phyloP scores from a whole-genome alignment of 805 yeast genomes.

The Candida sakaeoensis region DNA sequence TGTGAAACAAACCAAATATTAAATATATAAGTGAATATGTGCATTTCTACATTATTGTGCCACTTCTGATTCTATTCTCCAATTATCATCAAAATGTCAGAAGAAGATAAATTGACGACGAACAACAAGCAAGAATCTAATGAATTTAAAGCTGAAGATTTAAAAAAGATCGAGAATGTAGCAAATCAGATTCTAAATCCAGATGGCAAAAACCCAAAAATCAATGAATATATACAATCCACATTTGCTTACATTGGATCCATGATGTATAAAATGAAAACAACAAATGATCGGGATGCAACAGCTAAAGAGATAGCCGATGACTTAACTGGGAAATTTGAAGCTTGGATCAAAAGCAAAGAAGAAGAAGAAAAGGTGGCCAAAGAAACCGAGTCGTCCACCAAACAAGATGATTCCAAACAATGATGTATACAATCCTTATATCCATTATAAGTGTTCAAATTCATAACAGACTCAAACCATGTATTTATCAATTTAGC shows the following conservation, averaged over 20 bases:
- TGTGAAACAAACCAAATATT: background rate
- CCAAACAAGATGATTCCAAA: background rate
- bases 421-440: slow-evolving; percentile 40
- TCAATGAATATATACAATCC: slow-evolving; percentile 24
- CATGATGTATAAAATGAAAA: slow-evolving; percentile 26
- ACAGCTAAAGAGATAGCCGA: slow-evolving; percentile 33
- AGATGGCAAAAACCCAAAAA: slow-evolving; percentile 23
- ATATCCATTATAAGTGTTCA: slow-evolving; percentile 37
- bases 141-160: slow-evolving; percentile 1
- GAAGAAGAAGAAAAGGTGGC: slow-evolving; percentile 8
- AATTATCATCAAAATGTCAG: background rate
- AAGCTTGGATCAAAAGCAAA: slow-evolving; percentile 23
- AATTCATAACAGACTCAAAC: slow-evolving; percentile 42
- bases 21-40: background rate
- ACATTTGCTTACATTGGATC: slow-evolving; percentile 25
- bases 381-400: background rate
- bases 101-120: background rate
- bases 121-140: background rate
- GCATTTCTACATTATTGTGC: too few relatives aligned
- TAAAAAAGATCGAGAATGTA: slow-evolving; percentile 3
- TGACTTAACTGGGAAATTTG: slow-evolving; percentile 26
- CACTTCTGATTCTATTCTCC: too few relatives aligned
- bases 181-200: slow-evolving; percentile 22
- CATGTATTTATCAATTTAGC: slow-evolving; percentile 38
- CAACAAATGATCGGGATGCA: slow-evolving; percentile 28